phyloP scores from a whole-genome alignment of 2,329 filamentous ascomycete species.

The Venturia pyrina region DNA sequence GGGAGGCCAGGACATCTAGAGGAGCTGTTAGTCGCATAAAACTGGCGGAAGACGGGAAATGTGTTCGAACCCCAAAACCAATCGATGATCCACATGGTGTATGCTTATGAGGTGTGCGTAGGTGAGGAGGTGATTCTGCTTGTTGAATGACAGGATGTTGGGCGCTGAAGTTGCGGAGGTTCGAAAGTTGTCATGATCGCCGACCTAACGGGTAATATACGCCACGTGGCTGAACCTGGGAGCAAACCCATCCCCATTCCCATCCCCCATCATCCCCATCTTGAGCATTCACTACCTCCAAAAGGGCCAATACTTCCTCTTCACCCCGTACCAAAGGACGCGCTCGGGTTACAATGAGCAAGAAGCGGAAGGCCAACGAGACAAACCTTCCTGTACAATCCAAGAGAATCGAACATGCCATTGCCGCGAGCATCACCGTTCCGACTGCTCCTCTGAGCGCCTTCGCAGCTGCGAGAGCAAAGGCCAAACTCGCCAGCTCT shows the following conservation, averaged over 20 bases:
- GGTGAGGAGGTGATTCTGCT: background rate
- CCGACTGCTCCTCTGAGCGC: conserved; percentile 7
- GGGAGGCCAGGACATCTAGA: conserved; percentile 57
- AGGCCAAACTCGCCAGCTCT: background rate
- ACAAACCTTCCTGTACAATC: background rate
- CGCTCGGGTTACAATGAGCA: background rate
- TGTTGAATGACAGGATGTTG: background rate
- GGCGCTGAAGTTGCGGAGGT: background rate
- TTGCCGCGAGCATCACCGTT: background rate
- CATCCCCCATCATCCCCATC: too few relatives aligned
- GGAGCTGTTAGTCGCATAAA: background rate
- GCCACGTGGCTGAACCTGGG: background rate
- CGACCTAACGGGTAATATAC: background rate
- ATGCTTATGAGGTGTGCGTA: background rate
- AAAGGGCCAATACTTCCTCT: background rate
- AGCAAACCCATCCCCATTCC: background rate
- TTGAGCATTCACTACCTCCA: too few relatives aligned
- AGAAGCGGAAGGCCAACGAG: conserved; percentile 1
- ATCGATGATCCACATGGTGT: conserved; percentile 10
- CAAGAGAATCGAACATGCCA: background rate
- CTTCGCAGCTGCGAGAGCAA: conserved; percentile 9
- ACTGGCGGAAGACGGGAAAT: background rate
- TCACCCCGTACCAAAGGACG: background rate
- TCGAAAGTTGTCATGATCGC: conserved; percentile 3
- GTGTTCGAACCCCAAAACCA: conserved; percentile 1